Evolutionary conservation across 306 rosid species (phyloP).

Genomic region (Dalbergia cochinchinensis): DNA sequence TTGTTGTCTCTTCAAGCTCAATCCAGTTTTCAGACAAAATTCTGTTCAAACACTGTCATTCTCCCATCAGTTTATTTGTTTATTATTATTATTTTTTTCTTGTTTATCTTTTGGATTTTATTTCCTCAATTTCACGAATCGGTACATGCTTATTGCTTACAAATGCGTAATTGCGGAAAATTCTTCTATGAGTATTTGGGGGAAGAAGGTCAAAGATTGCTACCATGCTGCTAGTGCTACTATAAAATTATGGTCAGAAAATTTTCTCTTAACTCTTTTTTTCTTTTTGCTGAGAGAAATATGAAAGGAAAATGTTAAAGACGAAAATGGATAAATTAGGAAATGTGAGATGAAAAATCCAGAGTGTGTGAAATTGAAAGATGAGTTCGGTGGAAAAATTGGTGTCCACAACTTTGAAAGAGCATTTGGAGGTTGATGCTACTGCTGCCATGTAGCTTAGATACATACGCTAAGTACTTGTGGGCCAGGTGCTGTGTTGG

Average conservation of each 20-base stretch:
- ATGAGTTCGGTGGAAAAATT: slow-evolving; percentile 15
- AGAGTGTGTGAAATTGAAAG: neutral
- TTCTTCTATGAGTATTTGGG: neutral
- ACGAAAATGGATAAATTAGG: neutral
- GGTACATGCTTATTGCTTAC: neutral
- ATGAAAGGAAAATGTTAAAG: neutral
- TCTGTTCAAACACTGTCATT: slow-evolving; percentile 37
- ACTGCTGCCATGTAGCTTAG: slow-evolving; percentile 37
- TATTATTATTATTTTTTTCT: neutral
- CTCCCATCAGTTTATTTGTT: neutral
- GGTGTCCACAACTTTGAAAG: slow-evolving; percentile 50
- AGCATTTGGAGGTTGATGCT: slow-evolving; percentile 1
- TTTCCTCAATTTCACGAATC: slow-evolving; percentile 5
- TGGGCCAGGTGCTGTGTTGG: neutral
- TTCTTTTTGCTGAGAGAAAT: neutral
- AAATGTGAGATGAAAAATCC: neutral
- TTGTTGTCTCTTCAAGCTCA: neutral
- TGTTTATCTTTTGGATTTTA: neutral
- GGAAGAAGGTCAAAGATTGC: neutral
- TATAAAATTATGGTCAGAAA: neutral
- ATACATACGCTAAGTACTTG: neutral
- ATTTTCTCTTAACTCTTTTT: neutral
- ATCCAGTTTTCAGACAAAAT: slow-evolving; percentile 47
- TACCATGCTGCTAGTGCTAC: neutral
- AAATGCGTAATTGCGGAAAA: neutral